Evolutionary conservation across 495 filamentous ascomycete species (phyloP).

Genomic region (Aspergillus sclerotioniger): DNA sequence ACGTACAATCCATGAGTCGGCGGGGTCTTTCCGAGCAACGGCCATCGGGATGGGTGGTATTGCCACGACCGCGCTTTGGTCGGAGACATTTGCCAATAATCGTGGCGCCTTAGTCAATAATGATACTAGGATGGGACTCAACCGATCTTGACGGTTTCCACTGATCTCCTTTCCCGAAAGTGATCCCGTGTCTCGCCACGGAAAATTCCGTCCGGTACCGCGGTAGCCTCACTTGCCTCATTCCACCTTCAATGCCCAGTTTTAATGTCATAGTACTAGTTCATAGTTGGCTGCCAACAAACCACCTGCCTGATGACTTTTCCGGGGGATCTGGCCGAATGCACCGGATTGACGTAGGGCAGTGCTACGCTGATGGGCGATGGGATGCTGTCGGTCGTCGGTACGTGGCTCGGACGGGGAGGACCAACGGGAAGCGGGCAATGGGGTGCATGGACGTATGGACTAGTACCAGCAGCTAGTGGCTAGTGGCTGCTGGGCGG

Average conservation of each 20-base stretch:
- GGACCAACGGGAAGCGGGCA: neutral
- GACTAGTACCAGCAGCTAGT: neutral
- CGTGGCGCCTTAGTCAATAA: slow-evolving; percentile 13
- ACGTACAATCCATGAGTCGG: no score
- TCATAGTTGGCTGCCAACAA: neutral
- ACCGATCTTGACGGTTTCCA: slow-evolving; percentile 32
- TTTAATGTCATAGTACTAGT: no score
- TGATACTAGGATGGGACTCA: slow-evolving; percentile 7
- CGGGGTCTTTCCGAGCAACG: neutral
- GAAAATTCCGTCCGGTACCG: slow-evolving; percentile 24
- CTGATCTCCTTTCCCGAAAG: slow-evolving; percentile 38
- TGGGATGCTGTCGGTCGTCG: neutral
- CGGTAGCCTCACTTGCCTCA: slow-evolving; percentile 14
- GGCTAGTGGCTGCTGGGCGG: neutral
- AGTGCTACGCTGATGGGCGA: neutral
- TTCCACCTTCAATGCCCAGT: no score
- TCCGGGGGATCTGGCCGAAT: neutral
- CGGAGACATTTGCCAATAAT: slow-evolving; percentile 16
- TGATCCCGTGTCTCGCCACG: slow-evolving; percentile 27
- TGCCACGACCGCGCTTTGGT: slow-evolving; percentile 21
- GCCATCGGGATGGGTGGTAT: slow-evolving; percentile 6
- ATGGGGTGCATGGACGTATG: neutral
- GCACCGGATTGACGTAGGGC: neutral
- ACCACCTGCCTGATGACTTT: neutral
- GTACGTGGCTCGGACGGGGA: neutral